Conservation (phyloP, 352 stramenopile genomes). For the Peronospora belbahrii region DNA sequence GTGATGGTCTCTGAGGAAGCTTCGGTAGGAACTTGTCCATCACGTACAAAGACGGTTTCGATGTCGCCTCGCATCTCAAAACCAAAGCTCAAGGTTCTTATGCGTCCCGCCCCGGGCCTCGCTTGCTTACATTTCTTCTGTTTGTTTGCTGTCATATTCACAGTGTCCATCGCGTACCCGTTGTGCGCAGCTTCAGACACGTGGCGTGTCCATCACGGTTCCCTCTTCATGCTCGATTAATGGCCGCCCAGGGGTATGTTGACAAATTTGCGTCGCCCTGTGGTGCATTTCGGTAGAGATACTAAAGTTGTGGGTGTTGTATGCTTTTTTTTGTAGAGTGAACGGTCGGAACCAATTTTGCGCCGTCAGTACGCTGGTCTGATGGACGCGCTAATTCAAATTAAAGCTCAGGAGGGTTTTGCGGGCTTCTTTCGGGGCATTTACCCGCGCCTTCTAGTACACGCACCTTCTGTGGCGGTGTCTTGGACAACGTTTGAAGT, state of each 20-base stretch:
- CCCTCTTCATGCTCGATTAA: slow-evolving; percentile 51
- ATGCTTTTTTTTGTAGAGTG: slow-evolving; percentile 6
- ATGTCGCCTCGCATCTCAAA: slow-evolving; percentile 32
- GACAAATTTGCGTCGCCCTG: neutral
- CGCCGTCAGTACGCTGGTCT: slow-evolving; percentile 68
- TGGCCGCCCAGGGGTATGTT: slow-evolving; percentile 31
- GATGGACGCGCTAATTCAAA: slow-evolving; percentile 72
- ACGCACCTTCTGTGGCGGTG: slow-evolving; percentile 96
- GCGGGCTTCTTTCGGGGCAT: slow-evolving; percentile 94
- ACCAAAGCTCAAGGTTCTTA: slow-evolving; percentile 52
- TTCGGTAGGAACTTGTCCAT: slow-evolving; percentile 39
- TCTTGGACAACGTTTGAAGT: slow-evolving; percentile 99
- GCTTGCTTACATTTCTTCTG: slow-evolving; percentile 26
- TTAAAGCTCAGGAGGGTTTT: slow-evolving; percentile 90
- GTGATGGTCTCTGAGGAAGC: slow-evolving; percentile 53
- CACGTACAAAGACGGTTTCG: slow-evolving; percentile 24
- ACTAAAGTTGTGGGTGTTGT: slow-evolving; percentile 2
- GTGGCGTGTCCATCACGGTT: slow-evolving; percentile 54
- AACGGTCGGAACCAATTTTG: slow-evolving; percentile 38
- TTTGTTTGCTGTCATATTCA: slow-evolving; percentile 39
- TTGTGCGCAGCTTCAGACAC: slow-evolving; percentile 65
- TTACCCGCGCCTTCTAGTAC: slow-evolving; percentile 89
- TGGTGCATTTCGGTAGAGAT: neutral
- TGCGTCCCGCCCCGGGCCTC: slow-evolving; percentile 17
- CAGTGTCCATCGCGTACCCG: slow-evolving; percentile 66